A percentile compares a stretch with the other conserved stretches of the same genome.
Evolutionary conservation across 169 alveolate genomes (phyloP).

Genomic region (Eimeria acervulina): DNA sequence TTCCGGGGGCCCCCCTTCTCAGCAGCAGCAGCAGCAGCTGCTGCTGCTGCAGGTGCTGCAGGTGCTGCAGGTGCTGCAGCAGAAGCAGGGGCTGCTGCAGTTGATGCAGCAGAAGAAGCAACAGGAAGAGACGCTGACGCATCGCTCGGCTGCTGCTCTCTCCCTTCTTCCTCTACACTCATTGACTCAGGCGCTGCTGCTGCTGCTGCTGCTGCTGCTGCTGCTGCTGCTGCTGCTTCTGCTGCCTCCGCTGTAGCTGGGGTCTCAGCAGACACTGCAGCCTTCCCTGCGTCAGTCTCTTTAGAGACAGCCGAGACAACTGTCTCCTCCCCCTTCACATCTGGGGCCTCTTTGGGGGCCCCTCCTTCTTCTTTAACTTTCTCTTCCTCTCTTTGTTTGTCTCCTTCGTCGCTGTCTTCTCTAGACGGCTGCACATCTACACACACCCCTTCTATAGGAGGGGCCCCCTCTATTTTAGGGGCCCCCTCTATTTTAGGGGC

Average conservation of each 20-base stretch:
- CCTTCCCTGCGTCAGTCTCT: neutral
- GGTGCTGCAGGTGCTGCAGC: neutral
- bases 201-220: slow-evolving; percentile 38
- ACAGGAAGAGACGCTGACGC: neutral
- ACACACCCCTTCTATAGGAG: no score
- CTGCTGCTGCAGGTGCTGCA: slow-evolving; percentile 22
- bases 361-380: no score
- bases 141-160: neutral
- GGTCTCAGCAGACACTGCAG: neutral
- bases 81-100: neutral
- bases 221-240: slow-evolving; percentile 29
- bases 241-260: slow-evolving; percentile 13
- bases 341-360: no score
- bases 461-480: no score
- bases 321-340: neutral
- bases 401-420: no score
- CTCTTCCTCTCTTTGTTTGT: no score
- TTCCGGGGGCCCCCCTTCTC: neutral
- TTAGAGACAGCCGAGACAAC: neutral
- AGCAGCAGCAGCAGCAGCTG: neutral
- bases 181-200: neutral
- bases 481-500: neutral
- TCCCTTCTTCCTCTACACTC: neutral
- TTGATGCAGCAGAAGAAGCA: slow-evolving; percentile 35
- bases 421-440: no score